Evolutionary conservation across 2,329 filamentous ascomycete species (phyloP), one percentile per base, ranked within the genome.

Genomic region (Trichoderma atroviride): DNA sequence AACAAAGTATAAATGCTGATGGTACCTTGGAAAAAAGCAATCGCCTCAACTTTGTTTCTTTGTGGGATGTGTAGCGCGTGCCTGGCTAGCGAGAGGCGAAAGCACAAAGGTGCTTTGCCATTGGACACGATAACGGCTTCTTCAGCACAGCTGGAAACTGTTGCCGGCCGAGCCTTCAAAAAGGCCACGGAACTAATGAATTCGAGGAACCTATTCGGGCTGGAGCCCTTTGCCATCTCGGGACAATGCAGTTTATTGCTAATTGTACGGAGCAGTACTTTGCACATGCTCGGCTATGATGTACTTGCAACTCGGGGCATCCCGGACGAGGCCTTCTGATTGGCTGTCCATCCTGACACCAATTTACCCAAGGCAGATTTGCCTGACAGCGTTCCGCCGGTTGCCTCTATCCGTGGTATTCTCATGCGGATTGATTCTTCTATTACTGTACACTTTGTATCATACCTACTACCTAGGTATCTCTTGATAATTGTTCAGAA

Each of bases 21-120:
- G 47, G 31, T 63, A 33, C 43, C 60, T 63, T 63, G 60, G 14
- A 63, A 37, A 22, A 29, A 33, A 63, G 37, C 47, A 31, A 40
- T 16, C 27, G 60, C 60, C 16, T 29, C 47, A 53, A 63, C 47
- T 63, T 29, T 63, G 47, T 63, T 52, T 11, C 22, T 14, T 7
- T n/a, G 47, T 13, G 31, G 33, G 47, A 29, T 40, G 31, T 63
- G 47, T 40, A 50, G 50, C 35, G 60, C 47, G 47, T 63, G 31
- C 33, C 60, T 55, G 33, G 19, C 56, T 50, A 50, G 47, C 47
- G n/a, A 50, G 47, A 50, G 47, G 47, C 47, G 47, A 50, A n/a
- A 50, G 47, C 47, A 24, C n/a, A n/a, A n/a, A 50, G n/a, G 11
- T 31, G 22, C 52, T 19, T 55, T 55, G 52, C 19, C 52, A 55